These are phyloP conservation scores for Colletotrichum sp. DNA, from an alignment of 2,329 filamentous ascomycete genomes.

Conservation along the genomic window DNA sequence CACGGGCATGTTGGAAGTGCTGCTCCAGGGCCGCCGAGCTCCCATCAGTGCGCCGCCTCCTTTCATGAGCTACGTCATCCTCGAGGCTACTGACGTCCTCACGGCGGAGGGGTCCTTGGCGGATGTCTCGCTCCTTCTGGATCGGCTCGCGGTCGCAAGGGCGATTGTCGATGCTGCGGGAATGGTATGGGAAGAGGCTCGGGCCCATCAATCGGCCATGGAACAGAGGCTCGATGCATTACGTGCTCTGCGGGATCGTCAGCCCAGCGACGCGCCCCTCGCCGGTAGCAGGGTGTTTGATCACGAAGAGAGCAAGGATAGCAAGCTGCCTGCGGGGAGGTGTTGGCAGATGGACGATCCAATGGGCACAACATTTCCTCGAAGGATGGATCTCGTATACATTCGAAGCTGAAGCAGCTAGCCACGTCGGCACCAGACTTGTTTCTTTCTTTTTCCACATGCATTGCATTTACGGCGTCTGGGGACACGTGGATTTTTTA, in stretches of 20 bases:
- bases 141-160: slow-evolving; percentile 57
- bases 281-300: slow-evolving; percentile 35
- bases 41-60: slow-evolving; percentile 56
- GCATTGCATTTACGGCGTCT: slow-evolving; percentile 14
- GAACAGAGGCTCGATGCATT: slow-evolving; percentile 40
- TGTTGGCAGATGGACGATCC: slow-evolving; percentile 41
- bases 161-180: slow-evolving; percentile 61
- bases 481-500: background rate
- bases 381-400: slow-evolving; percentile 43
- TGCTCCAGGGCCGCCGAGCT: slow-evolving; percentile 35
- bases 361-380: slow-evolving; percentile 38
- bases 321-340: slow-evolving; percentile 23
- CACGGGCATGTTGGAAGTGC: slow-evolving; percentile 42
- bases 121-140: slow-evolving; percentile 56
- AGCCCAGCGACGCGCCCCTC: slow-evolving; percentile 27
- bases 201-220: slow-evolving; percentile 54
- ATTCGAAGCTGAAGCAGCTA: background rate
- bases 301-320: slow-evolving; percentile 30
- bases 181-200: slow-evolving; percentile 64
- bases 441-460: background rate
- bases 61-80: slow-evolving; percentile 65
- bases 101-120: slow-evolving; percentile 62
- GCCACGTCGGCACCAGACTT: background rate
- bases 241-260: slow-evolving; percentile 35
- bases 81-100: slow-evolving; percentile 70